phyloP scores from a whole-genome alignment of 139 green algal species.

The Penium margaritaceum region DNA sequence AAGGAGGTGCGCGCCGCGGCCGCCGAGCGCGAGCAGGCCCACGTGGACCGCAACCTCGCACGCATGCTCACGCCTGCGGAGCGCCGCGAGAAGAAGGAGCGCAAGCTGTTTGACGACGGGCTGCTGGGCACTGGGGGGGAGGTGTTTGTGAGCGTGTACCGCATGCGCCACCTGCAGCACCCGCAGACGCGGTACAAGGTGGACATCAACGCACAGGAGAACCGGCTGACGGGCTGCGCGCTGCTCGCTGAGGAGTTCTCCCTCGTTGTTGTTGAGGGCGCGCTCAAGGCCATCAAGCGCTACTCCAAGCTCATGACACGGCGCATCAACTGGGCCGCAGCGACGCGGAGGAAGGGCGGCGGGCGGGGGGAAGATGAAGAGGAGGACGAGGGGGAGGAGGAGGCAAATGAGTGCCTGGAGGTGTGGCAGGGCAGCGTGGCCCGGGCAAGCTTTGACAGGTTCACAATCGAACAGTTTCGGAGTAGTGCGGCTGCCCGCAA shows the following conservation, averaged over 20 bases:
- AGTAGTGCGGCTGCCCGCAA: slow-evolving; percentile 46
- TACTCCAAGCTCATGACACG: slow-evolving; percentile 91
- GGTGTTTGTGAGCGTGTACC: slow-evolving; percentile 49
- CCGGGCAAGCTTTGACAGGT: slow-evolving; percentile 61
- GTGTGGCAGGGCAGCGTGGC: slow-evolving; percentile 65
- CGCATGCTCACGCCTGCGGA: slow-evolving; percentile 88
- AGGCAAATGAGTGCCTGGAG: slow-evolving; percentile 43
- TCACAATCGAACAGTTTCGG: slow-evolving; percentile 51
- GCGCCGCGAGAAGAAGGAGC: slow-evolving; percentile 82
- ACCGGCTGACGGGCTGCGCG: slow-evolving; percentile 63
- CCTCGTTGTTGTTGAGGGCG: slow-evolving; percentile 30
- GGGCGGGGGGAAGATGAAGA: slow-evolving; percentile 35
- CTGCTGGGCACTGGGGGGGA: neutral
- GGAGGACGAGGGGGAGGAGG: slow-evolving; percentile 16
- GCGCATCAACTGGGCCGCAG: slow-evolving; percentile 78
- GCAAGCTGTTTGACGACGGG: slow-evolving; percentile 69
- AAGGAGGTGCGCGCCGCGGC: slow-evolving; percentile 76
- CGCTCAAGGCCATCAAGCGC: slow-evolving; percentile 46
- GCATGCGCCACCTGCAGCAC: slow-evolving; percentile 53
- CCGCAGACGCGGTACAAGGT: slow-evolving; percentile 76
- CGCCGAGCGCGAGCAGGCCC: slow-evolving; percentile 68
- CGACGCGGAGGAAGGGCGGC: neutral
- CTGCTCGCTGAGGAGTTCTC: slow-evolving; percentile 40
- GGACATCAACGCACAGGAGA: slow-evolving; percentile 84
- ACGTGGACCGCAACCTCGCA: slow-evolving; percentile 90